Evolutionary conservation across 2,329 filamentous ascomycete genomes (phyloP), one percentile per base, ranked within the genome.

Genomic region (Alternaria alternata): DNA sequence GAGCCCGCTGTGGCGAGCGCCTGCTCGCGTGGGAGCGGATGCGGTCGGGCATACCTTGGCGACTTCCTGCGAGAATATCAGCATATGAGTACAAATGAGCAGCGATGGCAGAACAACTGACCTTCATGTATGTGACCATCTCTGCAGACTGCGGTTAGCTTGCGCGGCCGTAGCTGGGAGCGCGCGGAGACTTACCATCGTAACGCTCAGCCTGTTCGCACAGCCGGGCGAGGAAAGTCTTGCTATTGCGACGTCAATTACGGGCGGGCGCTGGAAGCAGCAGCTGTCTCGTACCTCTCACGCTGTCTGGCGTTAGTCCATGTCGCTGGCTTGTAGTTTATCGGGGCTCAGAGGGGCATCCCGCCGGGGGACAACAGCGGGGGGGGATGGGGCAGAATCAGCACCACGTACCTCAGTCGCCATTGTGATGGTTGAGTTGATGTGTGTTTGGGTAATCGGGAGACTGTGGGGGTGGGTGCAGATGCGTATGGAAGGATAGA

Each of bases 171-270:
- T 51, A 48, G 62, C 57, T 57, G 59, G 52, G 62, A 55, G 44
- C 60, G 59, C 56, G 60, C 53, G 54, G 72, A 49, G 68, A 80
- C 87, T 82, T 81, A 89, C 87, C 95, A 94, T 99, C 94, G 86
- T 99, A 99, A 81, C 94, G 94, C 89, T 98, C 95, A 81, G 95
- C 95, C 90, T 99, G 95, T 92, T 98, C 95, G 88, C 95, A 98
- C 81, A 99, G 93, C 86, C 95, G 91, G 84, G 95, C 95, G 83
- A 98, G 93, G 89, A 98, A 98, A 81, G 95, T 98, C 91, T 98
- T 98, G 76, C 77, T 79, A 71, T 66, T 58, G 51, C 48, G 18
- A 56, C 48, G 75, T 78, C 70, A 79, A 74, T 74, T 63, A 57
- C 46, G 28, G 48, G 30, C 55, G 53, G 38, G 43, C 51, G 55